These are phyloP conservation scores for Acacia concinna DNA, from an alignment of 331 rosid species.

Conservation along the genomic window DNA sequence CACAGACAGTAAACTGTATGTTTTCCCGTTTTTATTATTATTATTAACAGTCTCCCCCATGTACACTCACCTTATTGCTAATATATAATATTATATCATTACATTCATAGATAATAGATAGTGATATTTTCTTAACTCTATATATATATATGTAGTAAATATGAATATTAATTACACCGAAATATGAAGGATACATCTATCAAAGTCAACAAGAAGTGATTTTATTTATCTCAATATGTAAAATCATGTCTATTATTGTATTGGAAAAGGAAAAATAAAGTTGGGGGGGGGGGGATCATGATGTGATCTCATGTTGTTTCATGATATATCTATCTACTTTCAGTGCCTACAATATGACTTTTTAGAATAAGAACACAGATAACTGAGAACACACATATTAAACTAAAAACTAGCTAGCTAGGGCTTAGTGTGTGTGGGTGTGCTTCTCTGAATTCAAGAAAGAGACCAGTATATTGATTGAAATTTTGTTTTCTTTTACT, in stretches of 20 bases:
- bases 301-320: background rate
- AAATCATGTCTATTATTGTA: background rate
- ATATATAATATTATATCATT: too few species aligned
- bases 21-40: background rate
- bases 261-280: background rate
- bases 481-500: conserved; percentile 26
- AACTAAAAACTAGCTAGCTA: background rate
- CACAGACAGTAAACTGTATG: background rate
- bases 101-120: background rate
- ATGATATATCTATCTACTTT: background rate
- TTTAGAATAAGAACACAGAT: background rate
- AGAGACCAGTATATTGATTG: conserved; percentile 26
- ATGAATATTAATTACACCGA: background rate
- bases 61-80: background rate
- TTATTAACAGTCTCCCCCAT: background rate
- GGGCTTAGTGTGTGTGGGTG: conserved; percentile 27
- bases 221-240: background rate
- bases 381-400: background rate
- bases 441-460: conserved; percentile 28
- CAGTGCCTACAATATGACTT: background rate
- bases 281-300: background rate
- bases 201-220: too few species aligned
- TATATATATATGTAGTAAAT: background rate
- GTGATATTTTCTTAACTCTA: background rate
- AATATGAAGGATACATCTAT: background rate